phyloP scores from a whole-genome alignment of 176 grass and related monocot species.

The Lolium rigidum region DNA sequence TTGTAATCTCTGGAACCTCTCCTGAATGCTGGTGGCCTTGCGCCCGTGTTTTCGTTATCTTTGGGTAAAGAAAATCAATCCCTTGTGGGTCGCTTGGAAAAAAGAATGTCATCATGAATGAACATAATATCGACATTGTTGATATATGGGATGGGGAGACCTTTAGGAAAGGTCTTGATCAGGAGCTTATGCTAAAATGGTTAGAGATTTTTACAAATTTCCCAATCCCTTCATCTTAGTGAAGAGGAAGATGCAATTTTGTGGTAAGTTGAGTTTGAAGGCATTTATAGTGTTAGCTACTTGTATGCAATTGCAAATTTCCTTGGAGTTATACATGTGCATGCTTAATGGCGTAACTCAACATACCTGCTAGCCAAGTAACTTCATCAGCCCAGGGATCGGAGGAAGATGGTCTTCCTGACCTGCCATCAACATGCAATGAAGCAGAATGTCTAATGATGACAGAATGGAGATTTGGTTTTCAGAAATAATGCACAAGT shows the following conservation, averaged over 20 bases:
- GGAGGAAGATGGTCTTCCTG: conserved; percentile 84
- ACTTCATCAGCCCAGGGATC: conserved; percentile 94
- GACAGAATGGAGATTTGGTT: conserved; percentile 3
- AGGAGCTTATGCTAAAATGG: too few species aligned
- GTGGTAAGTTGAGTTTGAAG: not conserved
- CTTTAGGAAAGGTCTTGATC: not conserved
- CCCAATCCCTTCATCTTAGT: too few species aligned
- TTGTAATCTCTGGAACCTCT: too few species aligned
- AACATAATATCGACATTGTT: not conserved
- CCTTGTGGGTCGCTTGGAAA: too few species aligned
- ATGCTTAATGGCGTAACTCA: conserved; percentile 9
- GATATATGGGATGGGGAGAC: not conserved
- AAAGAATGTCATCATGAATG: not conserved
- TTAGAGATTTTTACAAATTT: too few species aligned
- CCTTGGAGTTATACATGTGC: not conserved
- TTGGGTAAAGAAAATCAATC: too few species aligned
- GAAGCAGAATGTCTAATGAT: conserved; percentile 37
- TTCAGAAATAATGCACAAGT: not conserved
- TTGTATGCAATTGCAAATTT: not conserved
- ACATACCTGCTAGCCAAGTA: conserved; percentile 80
- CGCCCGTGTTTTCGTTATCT: too few species aligned
- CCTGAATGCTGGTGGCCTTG: too few species aligned
- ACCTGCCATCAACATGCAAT: conserved; percentile 57
- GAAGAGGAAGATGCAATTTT: not conserved
- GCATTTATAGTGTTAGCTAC: not conserved